phyloP scores from a whole-genome alignment of 2,329 filamentous ascomycete genomes.

The Phaeosphaeria sp. region DNA sequence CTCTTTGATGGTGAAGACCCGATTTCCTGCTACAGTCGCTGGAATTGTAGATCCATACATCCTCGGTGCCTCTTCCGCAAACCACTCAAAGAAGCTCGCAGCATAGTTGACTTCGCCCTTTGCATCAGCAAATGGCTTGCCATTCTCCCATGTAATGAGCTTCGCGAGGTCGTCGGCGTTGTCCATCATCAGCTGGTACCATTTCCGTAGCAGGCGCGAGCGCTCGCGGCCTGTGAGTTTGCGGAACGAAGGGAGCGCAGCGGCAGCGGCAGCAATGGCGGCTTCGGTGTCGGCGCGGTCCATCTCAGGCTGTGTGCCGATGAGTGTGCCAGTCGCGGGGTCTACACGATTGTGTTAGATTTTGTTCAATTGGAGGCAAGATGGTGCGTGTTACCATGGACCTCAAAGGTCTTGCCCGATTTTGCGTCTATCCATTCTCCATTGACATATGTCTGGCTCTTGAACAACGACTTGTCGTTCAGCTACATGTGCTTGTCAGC shows the following conservation, averaged over 20 bases:
- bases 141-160: slow-evolving; percentile 89
- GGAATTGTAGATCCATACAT: slow-evolving; percentile 73
- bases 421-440: slow-evolving; percentile 88
- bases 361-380: not conserved
- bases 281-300: slow-evolving; percentile 75
- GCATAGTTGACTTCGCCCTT: slow-evolving; percentile 51
- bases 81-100: slow-evolving; percentile 52
- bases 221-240: slow-evolving; percentile 76
- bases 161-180: slow-evolving; percentile 82
- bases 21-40: slow-evolving; percentile 72
- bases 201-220: slow-evolving; percentile 75
- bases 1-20: slow-evolving; percentile 80
- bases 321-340: slow-evolving; percentile 79
- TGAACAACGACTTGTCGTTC: slow-evolving; percentile 70
- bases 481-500: slow-evolving; percentile 44
- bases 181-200: slow-evolving; percentile 81
- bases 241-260: slow-evolving; percentile 75
- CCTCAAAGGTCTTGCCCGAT: slow-evolving; percentile 91
- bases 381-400: slow-evolving; percentile 57
- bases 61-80: slow-evolving; percentile 49
- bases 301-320: slow-evolving; percentile 88
- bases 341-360: slow-evolving; percentile 59
- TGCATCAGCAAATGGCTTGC: slow-evolving; percentile 73
- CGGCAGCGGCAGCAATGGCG: slow-evolving; percentile 83
- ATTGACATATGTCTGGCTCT: slow-evolving; percentile 85